Evolutionary conservation across 2,329 filamentous ascomycete genomes (phyloP).

Genomic region (Cylindrodendrum hubeiense): DNA sequence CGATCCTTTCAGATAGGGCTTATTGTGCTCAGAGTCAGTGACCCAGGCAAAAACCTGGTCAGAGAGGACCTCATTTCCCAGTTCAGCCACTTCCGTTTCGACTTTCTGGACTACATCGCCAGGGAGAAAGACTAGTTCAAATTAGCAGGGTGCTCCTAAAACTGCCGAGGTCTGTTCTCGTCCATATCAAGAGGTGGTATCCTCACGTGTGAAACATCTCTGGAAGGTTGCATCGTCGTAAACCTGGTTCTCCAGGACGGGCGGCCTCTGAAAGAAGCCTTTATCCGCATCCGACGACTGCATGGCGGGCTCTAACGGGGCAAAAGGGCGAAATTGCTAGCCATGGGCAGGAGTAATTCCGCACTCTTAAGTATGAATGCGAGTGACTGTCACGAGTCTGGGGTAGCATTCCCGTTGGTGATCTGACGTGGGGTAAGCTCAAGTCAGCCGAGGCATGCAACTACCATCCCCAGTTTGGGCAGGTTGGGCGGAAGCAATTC

Average conservation of each 20-base stretch:
- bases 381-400: constrained; percentile 32
- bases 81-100: constrained; percentile 57
- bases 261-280: constrained; percentile 69
- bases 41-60: constrained; percentile 68
- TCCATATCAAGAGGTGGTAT: not conserved
- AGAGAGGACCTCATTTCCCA: constrained; percentile 66
- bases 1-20: constrained; percentile 68
- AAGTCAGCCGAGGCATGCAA: constrained; percentile 27
- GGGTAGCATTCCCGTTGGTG: constrained; percentile 21
- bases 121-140: constrained; percentile 63
- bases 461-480: constrained; percentile 13
- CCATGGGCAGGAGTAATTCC: constrained; percentile 3
- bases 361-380: constrained; percentile 18
- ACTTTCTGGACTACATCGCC: constrained; percentile 52
- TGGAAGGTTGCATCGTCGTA: constrained; percentile 66
- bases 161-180: not conserved
- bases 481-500: constrained; percentile 39
- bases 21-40: constrained; percentile 74
- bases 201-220: constrained; percentile 64
- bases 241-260: constrained; percentile 67
- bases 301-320: constrained; percentile 46
- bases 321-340: not conserved
- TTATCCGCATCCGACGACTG: constrained; percentile 58
- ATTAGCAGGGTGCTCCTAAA: constrained; percentile 7
- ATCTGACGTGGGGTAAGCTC: constrained; percentile 34